Evolutionary conservation across 768 basidiomycete species (phyloP), one percentile per base, ranked within the genome.

Genomic region (Lactarius deliciosus): DNA sequence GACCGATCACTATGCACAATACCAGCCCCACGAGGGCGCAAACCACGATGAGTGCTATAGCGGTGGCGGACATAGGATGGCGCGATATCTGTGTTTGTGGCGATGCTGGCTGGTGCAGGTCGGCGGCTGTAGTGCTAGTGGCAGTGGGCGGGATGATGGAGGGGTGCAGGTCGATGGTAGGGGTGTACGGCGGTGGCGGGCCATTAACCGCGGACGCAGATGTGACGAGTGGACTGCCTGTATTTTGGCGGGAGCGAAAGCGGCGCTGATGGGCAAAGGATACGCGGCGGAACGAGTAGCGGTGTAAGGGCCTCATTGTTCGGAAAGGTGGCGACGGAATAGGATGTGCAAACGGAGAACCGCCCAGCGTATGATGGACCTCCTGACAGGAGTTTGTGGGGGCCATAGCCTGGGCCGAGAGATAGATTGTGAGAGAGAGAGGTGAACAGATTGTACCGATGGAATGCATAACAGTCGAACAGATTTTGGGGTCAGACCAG

Each of bases 381-480:
- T 59, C 47, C 32, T 59, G 57, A 59, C 30, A 63, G 57, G 65
- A 57, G 32, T 63, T 54, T 54, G 61, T 36, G 57, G 65, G 65
- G n/a, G 65, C 38, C 65, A 66, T 66, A 54, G 61, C 36, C 50
- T 63, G 57, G 32, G 40, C 30, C 47, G 28, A 41, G 36, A 56
- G 18, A 62, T 66, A 66, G 65, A 28, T 57, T 66, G 61, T 66
- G 65, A 32, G 57, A 3, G 65, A 47, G 63, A 54, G 57, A 66
- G 30, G 22, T 47, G 61, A 66, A 63, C 56, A 57, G 30, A 34
- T 30, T 30, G 18, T 34, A 16, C 6, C 13, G 34, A 40, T 66
- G 65, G 65, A 63, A 66, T 66, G 15, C 65, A 66, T 58, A 30
- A 56, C 47, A 3, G 4, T 41, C 15, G 57, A 47, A 32, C 18